Evolutionary conservation across 139 green algal species (phyloP).

Genomic region (Chlamydomonas applanata): DNA sequence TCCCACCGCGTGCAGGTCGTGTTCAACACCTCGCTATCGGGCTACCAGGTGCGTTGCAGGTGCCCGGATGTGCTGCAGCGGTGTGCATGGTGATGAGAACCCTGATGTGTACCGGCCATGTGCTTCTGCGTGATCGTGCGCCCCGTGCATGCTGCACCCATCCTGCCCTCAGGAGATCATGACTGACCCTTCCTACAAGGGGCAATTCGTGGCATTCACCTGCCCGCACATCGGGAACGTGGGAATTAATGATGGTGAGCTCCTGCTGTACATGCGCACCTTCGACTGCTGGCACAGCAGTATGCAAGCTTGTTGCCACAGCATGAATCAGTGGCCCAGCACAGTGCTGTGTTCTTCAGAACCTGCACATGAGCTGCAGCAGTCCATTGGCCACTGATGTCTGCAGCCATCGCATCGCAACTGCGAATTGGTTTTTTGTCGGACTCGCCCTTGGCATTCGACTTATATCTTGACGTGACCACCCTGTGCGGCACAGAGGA

Average conservation of each 20-base stretch:
- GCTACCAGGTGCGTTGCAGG: slow-evolving; percentile 68
- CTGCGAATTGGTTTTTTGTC: not conserved
- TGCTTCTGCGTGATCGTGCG: slow-evolving; percentile 11
- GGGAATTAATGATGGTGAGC: slow-evolving; percentile 87
- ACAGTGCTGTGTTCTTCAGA: too few relatives aligned
- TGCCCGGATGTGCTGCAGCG: too few relatives aligned
- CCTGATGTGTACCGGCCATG: too few relatives aligned
- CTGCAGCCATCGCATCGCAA: not conserved
- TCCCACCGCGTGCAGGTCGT: slow-evolving; percentile 68
- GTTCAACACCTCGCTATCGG: slow-evolving; percentile 98
- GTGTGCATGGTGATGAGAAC: too few relatives aligned
- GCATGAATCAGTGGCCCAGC: too few relatives aligned
- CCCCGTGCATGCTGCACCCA: too few relatives aligned
- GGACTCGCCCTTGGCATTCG: not conserved
- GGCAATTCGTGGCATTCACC: slow-evolving; percentile 97
- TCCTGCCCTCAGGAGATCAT: slow-evolving; percentile 99
- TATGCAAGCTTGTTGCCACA: too few relatives aligned
- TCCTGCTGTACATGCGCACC: not conserved
- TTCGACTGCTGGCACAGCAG: not conserved
- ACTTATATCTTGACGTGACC: too few relatives aligned
- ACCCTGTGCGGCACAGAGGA: slow-evolving; percentile 72
- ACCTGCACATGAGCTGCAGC: too few relatives aligned
- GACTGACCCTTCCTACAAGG: slow-evolving; percentile 97
- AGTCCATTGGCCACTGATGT: not conserved
- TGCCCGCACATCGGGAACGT: slow-evolving; percentile 97